Percentiles rank a stretch among this genome's conserved stretches.
Conservation (phyloP, 225 moss, liverwort and hornwort species). For the Sphagnum contortum region DNA sequence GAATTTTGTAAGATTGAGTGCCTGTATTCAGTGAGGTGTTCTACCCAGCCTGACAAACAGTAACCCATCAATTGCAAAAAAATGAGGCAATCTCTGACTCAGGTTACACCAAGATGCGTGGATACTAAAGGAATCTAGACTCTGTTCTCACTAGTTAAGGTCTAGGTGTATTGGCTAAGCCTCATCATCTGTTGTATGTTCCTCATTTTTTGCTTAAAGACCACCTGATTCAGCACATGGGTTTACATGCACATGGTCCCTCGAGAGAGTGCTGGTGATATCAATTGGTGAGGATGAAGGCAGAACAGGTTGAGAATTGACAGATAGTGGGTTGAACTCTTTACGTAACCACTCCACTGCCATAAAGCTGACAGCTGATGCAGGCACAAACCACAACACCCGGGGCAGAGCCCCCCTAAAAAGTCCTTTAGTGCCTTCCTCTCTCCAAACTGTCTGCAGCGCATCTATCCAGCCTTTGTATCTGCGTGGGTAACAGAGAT, state of each 20-base stretch:
- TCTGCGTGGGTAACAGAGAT: conserved; percentile 12
- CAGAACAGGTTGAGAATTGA: conserved; percentile 27
- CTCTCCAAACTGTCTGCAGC: conserved; percentile 73
- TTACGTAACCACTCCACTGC: conserved; percentile 86
- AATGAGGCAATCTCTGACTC: too few species aligned
- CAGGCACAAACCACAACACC: conserved; percentile 94
- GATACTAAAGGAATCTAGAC: too few species aligned
- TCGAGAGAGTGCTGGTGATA: conserved; percentile 16
- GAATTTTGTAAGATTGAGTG: too few species aligned
- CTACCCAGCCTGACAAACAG: too few species aligned
- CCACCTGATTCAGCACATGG: conserved; percentile 20
- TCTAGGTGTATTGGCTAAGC: too few species aligned
- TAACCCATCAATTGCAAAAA: too few species aligned
- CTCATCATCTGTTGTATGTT: too few species aligned
- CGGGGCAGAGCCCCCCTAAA: conserved; percentile 83
- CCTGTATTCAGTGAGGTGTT: too few species aligned
- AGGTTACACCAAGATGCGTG: too few species aligned
- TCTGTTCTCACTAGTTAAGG: too few species aligned
- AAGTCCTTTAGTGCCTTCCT: conserved; percentile 71
- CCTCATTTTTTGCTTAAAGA: conserved; percentile 21
- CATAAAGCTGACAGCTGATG: conserved; percentile 92
- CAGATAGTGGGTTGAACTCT: conserved; percentile 50
- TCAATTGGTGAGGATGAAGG: conserved; percentile 9
- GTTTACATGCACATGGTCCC: conserved; percentile 23
- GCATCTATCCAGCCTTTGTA: conserved; percentile 92